Percentiles rank a stretch among this genome's conserved stretches.
Evolutionary conservation across 2,329 filamentous ascomycete genomes (phyloP).

Genomic region (Westerdykella ornata): DNA sequence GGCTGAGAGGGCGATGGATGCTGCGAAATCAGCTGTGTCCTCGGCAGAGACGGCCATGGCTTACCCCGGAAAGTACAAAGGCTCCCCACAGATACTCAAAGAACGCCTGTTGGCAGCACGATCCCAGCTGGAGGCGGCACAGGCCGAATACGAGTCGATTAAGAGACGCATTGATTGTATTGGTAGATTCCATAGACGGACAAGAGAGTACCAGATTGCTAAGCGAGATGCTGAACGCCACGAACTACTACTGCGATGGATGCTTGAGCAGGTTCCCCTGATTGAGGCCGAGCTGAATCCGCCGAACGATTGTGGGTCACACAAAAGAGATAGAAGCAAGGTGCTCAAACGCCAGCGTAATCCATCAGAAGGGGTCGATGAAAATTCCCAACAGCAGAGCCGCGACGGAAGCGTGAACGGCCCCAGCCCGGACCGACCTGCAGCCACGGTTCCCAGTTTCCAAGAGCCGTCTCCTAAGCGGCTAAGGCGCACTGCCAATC

Average conservation of each 20-base stretch:
- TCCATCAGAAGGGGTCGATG: neutral
- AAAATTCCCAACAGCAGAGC: neutral
- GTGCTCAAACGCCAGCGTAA: neutral
- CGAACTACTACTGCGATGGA: neutral
- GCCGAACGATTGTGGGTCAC: neutral
- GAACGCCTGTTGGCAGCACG: neutral
- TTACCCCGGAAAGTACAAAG: constrained; percentile 4
- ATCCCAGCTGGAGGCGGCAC: neutral
- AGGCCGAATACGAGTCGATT: neutral
- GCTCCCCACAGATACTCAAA: constrained; percentile 14
- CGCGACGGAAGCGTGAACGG: too few relatives aligned
- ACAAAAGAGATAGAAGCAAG: neutral
- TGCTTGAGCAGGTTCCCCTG: neutral
- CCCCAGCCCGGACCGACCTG: too few relatives aligned
- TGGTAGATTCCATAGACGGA: neutral
- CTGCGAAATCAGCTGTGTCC: neutral
- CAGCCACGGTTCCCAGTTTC: too few relatives aligned
- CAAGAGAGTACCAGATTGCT: neutral
- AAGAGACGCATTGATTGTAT: neutral
- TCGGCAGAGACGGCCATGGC: constrained; percentile 1
- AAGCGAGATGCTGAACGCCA: neutral
- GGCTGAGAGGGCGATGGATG: neutral
- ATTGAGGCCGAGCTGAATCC: constrained; percentile 1
- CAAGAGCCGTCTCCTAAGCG: too few relatives aligned
- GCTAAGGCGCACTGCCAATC: too few relatives aligned